Conservation (phyloP, 1,284 basidiomycete genomes). For the Thelephora terrestris region DNA sequence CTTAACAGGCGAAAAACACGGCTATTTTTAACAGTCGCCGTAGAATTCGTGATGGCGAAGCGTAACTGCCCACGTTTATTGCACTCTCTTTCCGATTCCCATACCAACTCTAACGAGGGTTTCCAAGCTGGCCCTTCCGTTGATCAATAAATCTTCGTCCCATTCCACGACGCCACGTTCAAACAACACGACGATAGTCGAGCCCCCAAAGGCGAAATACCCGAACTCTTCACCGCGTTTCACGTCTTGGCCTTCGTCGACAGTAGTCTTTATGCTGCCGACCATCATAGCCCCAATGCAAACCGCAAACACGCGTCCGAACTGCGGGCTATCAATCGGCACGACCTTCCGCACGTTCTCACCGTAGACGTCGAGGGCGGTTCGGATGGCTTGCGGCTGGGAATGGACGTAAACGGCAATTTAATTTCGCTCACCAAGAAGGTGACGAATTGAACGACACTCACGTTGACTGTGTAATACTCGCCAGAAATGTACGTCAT, state of each 20-base stretch:
- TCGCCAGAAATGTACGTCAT: conserved; percentile 79
- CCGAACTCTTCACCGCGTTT: conserved; percentile 85
- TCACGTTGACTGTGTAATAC: conserved; percentile 87
- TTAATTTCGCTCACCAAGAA: background rate
- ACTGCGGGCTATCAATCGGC: conserved; percentile 77
- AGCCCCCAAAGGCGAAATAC: conserved; percentile 90
- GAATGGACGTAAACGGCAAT: conserved; percentile 2
- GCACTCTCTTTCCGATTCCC: conserved; percentile 52
- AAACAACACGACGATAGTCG: conserved; percentile 82
- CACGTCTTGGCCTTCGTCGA: conserved; percentile 74
- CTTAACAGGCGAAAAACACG: too few species aligned
- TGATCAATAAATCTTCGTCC: conserved; percentile 87
- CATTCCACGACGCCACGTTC: conserved; percentile 76
- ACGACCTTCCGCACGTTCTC: conserved; percentile 90
- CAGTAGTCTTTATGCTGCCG: conserved; percentile 78
- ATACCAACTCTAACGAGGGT: conserved; percentile 84
- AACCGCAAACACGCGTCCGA: conserved; percentile 83
- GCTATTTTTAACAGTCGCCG: too few species aligned
- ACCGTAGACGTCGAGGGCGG: conserved; percentile 85
- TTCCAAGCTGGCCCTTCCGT: conserved; percentile 74
- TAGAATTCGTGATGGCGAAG: background rate
- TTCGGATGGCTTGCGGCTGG: conserved; percentile 75
- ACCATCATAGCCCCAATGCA: conserved; percentile 95
- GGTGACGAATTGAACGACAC: conserved; percentile 18
- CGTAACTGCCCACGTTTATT: conserved; percentile 7